Evolutionary conservation across 169 alveolate genomes (phyloP).

Genomic region (Theileria equi): DNA sequence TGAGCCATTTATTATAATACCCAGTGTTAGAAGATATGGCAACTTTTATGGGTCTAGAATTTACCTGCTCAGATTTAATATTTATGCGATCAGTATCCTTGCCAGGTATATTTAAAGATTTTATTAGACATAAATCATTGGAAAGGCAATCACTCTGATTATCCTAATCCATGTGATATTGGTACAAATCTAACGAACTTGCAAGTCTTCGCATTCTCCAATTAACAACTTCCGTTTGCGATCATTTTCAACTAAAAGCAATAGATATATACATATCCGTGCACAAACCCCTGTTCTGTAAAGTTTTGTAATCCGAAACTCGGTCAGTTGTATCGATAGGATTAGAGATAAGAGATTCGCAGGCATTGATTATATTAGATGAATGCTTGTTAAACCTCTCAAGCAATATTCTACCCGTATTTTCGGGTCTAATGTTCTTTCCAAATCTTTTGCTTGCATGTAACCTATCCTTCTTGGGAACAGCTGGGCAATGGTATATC

Average conservation of each 20-base stretch:
- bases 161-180: neutral
- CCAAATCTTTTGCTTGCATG: conserved; percentile 19
- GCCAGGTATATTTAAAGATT: conserved; percentile 57
- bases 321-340: neutral
- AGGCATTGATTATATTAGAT: conserved; percentile 20
- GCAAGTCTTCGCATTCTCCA: conserved; percentile 20
- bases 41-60: neutral
- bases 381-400: conserved; percentile 53
- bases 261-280: neutral
- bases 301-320: neutral
- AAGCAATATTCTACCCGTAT: conserved; percentile 9
- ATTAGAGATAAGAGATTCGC: neutral
- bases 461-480: neutral
- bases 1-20: conserved; percentile 9
- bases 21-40: neutral
- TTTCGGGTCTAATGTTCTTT: conserved; percentile 6
- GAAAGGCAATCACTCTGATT: neutral
- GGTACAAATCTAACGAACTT: neutral
- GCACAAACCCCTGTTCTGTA: conserved; percentile 33
- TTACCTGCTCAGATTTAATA: neutral
- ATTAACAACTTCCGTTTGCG: conserved; percentile 52
- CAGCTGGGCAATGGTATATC: neutral
- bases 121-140: conserved; percentile 42
- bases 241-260: conserved; percentile 27
- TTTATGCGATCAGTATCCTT: neutral